phyloP scores from a whole-genome alignment of 2,329 filamentous ascomycete species.

The Leptographium lundbergii region DNA sequence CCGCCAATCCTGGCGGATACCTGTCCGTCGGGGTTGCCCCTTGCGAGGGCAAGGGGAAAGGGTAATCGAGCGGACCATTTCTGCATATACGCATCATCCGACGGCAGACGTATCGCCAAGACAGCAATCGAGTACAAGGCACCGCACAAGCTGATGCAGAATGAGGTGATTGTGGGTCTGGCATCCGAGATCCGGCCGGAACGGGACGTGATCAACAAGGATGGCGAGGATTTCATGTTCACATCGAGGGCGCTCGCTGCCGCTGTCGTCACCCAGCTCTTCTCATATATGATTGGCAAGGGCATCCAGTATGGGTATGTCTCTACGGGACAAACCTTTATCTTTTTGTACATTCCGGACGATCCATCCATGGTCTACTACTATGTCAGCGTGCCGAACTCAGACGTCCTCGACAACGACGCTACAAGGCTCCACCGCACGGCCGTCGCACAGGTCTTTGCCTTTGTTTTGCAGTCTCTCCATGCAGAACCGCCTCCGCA shows the following conservation, averaged over 20 bases:
- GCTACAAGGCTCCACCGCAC: neutral
- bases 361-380: neutral
- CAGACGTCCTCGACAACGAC: neutral
- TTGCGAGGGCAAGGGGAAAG: no score
- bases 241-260: constrained; percentile 18
- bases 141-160: constrained; percentile 22
- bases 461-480: neutral
- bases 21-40: no score
- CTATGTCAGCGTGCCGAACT: constrained; percentile 6
- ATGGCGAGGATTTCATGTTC: constrained; percentile 19
- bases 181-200: constrained; percentile 21
- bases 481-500: neutral
- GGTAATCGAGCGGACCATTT: neutral
- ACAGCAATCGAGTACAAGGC: constrained; percentile 26
- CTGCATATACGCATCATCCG: neutral
- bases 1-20: no score
- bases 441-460: neutral
- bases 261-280: constrained; percentile 26
- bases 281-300: constrained; percentile 19
- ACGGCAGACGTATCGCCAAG: constrained; percentile 9
- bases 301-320: constrained; percentile 23
- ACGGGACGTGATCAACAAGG: constrained; percentile 20
- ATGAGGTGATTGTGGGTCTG: constrained; percentile 21
- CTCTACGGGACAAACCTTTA: constrained; percentile 12
- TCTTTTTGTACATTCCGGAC: neutral